Percentiles rank a stretch among this genome's conserved stretches.
These are phyloP conservation scores for Paramecium tetraurelia DNA, from an alignment of 73 alveolate species.

Conservation along the genomic window DNA sequence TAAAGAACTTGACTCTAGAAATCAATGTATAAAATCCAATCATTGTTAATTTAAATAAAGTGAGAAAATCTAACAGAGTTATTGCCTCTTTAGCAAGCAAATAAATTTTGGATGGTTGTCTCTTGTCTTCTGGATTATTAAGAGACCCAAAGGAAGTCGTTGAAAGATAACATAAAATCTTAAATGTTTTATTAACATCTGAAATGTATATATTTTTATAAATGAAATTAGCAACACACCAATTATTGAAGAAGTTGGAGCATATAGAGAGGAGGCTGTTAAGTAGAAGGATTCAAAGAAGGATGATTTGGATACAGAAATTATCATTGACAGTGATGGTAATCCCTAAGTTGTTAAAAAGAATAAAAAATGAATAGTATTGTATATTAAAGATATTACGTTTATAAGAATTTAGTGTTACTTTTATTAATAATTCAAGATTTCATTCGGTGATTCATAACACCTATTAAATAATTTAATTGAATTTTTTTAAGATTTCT, in stretches of 20 bases:
- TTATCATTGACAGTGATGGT: conserved; percentile 47
- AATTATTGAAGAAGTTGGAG: background rate
- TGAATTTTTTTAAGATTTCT: conserved; percentile 33
- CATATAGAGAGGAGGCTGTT: conserved; percentile 14
- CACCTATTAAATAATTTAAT: background rate
- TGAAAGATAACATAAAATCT: conserved; percentile 62
- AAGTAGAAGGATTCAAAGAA: background rate
- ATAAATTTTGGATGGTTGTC: conserved; percentile 68
- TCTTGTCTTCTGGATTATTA: conserved; percentile 61
- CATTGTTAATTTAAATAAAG: conserved; percentile 63
- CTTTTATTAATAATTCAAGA: background rate
- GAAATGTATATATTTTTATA: background rate
- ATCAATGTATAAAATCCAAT: conserved; percentile 71
- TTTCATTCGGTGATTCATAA: background rate
- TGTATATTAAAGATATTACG: background rate
- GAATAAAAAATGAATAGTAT: background rate
- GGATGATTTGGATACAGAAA: conserved; percentile 51
- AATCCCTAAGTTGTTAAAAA: conserved; percentile 60
- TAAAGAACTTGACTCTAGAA: conserved; percentile 68
- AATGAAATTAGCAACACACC: background rate
- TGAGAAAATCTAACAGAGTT: conserved; percentile 68
- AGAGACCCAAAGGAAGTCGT: conserved; percentile 46
- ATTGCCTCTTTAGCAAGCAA: conserved; percentile 63
- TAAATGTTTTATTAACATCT: conserved; percentile 38
- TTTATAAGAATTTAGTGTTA: background rate